phyloP scores from a whole-genome alignment of 345 rosid genomes.

The Erucastrum elatum region DNA sequence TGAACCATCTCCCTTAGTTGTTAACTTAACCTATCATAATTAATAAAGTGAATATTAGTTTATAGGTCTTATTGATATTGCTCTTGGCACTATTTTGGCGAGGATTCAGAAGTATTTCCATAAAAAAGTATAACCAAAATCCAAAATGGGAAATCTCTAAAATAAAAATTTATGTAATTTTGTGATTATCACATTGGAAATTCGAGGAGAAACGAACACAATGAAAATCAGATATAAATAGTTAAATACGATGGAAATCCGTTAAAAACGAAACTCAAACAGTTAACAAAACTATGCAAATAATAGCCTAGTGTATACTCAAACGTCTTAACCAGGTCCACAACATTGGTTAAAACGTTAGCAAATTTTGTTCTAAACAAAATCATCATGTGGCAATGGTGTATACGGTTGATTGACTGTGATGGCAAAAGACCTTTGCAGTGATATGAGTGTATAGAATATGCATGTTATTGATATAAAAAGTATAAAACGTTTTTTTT shows the following conservation, averaged over 20 bases:
- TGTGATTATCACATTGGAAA: too few relatives aligned
- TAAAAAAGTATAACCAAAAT: background rate
- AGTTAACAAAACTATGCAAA: background rate
- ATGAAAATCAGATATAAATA: background rate
- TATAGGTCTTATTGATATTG: background rate
- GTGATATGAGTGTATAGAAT: background rate
- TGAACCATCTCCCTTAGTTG: constrained; percentile 39
- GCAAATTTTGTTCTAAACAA: background rate
- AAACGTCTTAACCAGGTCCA: background rate
- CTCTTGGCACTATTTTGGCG: background rate
- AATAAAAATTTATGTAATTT: too few relatives aligned
- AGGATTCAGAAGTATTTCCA: background rate
- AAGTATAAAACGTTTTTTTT: background rate
- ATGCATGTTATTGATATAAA: background rate
- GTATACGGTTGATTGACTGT: constrained; percentile 24
- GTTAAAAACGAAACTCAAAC: background rate
- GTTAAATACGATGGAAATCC: background rate
- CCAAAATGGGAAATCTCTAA: background rate
- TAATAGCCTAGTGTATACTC: background rate
- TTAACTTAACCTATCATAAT: constrained; percentile 1
- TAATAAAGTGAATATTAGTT: background rate
- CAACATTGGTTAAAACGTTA: background rate
- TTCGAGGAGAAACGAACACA: too few relatives aligned
- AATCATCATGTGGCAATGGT: constrained; percentile 17
- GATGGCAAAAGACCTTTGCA: constrained; percentile 16